Base-by-base conservation (phyloP, 345 rosid genomes). In the Sisymbrium irio region DNA sequence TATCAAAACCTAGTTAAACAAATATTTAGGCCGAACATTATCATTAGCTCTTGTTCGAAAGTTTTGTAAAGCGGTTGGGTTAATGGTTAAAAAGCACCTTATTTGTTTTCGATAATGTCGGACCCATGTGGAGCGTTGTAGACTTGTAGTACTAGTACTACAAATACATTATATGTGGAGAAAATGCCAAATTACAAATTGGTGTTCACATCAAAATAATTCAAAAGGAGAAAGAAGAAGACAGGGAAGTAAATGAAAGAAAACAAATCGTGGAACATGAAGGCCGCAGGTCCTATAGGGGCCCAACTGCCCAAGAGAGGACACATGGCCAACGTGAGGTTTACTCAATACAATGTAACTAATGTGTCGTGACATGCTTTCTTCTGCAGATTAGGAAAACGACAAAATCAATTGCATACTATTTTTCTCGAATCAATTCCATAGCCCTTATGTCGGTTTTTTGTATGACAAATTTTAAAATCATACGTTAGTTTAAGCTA, bases 281-380 rank as follows among this genome's bases (percentile, higher is more conserved):
- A 74, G 60, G 53, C 60, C 72, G n/a, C 59, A 73, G 58, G 71
- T 44, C 72, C 50, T 46, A 46, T 73, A 56, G 47, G 77, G 65
- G 3, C 39, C 71, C 25, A 22, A 22, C 25, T 22, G 25, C 25
- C 25, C 55, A 6, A 57, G 73, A 54, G 72, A 57, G 61, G 72
- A 74, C 78, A 74, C 72, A 58, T 74, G 78, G 77, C 72, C 78
- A 57, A 46, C 67, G 61, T 58, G 61, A 74, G 35, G 15, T 46
- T 65, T 65, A 58, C 72, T 66, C 67, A 65, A 44, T 64, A 33
- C 47, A 44, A 56, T n/a, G 41, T 65, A 73, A 65, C 51, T 56
- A 25, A 20, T 73, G 41, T 73, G 50, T 57, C 72, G 72, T 74
- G 58, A 58, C 67, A 25, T 73, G 77, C 55, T 32, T 41, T 42